Base-by-base conservation (phyloP, 148 eudicot species). In the Rhododendron griersonianum region DNA sequence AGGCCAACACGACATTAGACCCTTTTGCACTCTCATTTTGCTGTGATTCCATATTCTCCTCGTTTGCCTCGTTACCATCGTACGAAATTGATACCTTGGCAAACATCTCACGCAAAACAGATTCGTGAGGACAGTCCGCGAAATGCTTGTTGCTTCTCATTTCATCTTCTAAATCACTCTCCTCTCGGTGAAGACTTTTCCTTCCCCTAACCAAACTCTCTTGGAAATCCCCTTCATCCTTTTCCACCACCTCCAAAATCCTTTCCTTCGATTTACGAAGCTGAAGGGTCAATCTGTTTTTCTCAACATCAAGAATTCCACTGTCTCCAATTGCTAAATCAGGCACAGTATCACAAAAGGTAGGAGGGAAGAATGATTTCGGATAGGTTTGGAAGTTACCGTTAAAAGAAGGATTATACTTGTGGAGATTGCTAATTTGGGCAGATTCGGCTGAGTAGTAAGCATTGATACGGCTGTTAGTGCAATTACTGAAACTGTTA, bases 1-100 rank as follows among this genome's bases (percentile, higher is more conserved):
- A 48, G 33, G 25, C 19, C 50, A 28, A 47, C n/a, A 51, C 30
- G 16, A 25, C 16, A 47, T 74, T 89, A 11, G 87, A 85, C 48
- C 80, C 79, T 84, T 82, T 86, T 7, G 78, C 37, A 14, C 45
- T 45, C 57, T 39, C 77, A 25, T 55, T 84, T n/a, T 81, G 48
- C 84, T 35, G 71, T 9, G 28, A 57, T 44, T 57, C 48, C 28
- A 13, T n/a, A 3, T 25, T 57, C 35, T n/a, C 76, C 16, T 69
- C 15, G 16, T n/a, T 35, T 30, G 44, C 35, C 37, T 67, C 7
- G 13, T 67, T 25, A 35, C 9, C 78, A 16, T 35, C 23, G 47
- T 91, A 91, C 18, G 91, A 92, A 23, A 88, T 87, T 45, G 92
- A 85, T 1, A 90, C 86, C 57, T 89, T 90, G 53, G 91, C 92